These are phyloP conservation scores for Leptosphaerulina australis DNA, from an alignment of 2,329 filamentous ascomycete species.

Conservation along the genomic window DNA sequence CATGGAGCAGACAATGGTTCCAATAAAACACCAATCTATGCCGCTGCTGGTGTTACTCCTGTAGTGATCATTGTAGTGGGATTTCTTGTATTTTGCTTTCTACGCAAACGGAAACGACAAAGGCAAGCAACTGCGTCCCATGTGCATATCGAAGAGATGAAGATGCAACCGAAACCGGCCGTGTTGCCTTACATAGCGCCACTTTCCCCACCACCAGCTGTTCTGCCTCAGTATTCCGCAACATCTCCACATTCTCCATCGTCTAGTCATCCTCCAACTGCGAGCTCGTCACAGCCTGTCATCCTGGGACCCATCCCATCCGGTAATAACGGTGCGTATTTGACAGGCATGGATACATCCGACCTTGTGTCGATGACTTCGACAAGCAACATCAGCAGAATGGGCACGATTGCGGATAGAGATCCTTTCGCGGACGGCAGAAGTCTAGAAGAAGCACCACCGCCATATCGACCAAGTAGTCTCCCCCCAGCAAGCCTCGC, in stretches of 20 bases:
- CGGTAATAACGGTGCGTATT: slow-evolving; percentile 42
- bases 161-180: slow-evolving; percentile 23
- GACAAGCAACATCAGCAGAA: slow-evolving; percentile 21
- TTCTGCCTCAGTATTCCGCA: slow-evolving; percentile 23
- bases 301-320: slow-evolving; percentile 44
- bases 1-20: slow-evolving; percentile 11
- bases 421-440: slow-evolving; percentile 43
- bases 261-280: slow-evolving; percentile 22
- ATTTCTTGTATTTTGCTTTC: slow-evolving; percentile 30
- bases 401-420: slow-evolving; percentile 21
- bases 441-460: slow-evolving; percentile 42
- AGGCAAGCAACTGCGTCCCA: slow-evolving; percentile 17
- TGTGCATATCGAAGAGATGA: slow-evolving; percentile 34
- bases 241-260: slow-evolving; percentile 23
- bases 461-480: slow-evolving; percentile 46
- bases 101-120: slow-evolving; percentile 41
- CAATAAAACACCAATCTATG: slow-evolving; percentile 27
- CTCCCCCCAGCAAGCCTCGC: slow-evolving; percentile 36
- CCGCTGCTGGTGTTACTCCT: slow-evolving; percentile 33
- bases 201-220: slow-evolving; percentile 14
- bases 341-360: slow-evolving; percentile 49
- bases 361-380: slow-evolving; percentile 42
- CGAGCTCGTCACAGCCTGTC: slow-evolving; percentile 35
- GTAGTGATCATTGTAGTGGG: slow-evolving; percentile 36
- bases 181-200: slow-evolving; percentile 30